Conservation (phyloP, 345 rosid species). For the Boechera divaricarpa region DNA sequence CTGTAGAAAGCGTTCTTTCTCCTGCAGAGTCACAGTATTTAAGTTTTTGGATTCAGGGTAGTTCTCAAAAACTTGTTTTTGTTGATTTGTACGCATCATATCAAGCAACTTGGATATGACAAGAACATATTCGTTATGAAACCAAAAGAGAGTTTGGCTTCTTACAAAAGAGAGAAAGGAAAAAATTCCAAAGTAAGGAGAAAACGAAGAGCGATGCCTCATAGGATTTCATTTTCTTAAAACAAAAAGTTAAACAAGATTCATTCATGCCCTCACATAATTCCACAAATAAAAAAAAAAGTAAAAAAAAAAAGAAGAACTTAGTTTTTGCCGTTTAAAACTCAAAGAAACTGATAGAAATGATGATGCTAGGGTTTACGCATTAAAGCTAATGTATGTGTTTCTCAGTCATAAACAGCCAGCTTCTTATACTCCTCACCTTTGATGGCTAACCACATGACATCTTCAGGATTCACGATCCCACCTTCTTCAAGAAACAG, state of each 20-base stretch:
- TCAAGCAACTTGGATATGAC: slow-evolving; percentile 45
- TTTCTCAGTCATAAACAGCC: not conserved
- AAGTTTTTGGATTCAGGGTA: too few relatives aligned
- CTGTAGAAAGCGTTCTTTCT: too few relatives aligned
- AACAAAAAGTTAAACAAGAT: not conserved
- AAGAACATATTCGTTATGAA: slow-evolving; percentile 38
- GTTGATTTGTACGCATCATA: too few relatives aligned
- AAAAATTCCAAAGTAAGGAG: too few relatives aligned
- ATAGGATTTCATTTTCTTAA: not conserved
- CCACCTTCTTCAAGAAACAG: slow-evolving; percentile 52
- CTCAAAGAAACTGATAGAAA: not conserved
- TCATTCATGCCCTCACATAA: slow-evolving; percentile 1
- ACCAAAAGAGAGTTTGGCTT: too few relatives aligned
- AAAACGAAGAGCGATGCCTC: too few relatives aligned
- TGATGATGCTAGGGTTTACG: not conserved
- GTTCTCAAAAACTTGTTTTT: too few relatives aligned
- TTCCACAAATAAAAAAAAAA: not conserved
- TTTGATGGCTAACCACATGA: not conserved
- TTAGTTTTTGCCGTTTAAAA: not conserved
- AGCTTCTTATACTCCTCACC: slow-evolving; percentile 14
- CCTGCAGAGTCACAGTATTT: too few relatives aligned
- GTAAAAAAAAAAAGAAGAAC: not conserved
- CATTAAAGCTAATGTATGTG: not conserved
- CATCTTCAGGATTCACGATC: slow-evolving; percentile 24
- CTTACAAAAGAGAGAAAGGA: too few relatives aligned